These are phyloP conservation scores for Tuctoria greenei DNA, from an alignment of 176 grass and related monocot genomes.

Conservation along the genomic window DNA sequence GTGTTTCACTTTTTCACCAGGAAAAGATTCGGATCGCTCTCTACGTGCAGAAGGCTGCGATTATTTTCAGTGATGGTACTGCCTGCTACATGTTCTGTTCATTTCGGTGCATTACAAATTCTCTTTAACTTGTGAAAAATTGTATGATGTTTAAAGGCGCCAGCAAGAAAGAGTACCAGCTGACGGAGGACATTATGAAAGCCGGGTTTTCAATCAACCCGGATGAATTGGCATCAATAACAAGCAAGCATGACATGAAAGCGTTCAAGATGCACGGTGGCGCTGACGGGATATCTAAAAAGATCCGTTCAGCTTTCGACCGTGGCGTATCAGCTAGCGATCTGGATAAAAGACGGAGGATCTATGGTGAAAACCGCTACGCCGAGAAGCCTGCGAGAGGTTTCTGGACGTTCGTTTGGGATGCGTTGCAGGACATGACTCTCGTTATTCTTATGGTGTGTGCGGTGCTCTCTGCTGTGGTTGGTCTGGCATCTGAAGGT, in stretches of 20 bases:
- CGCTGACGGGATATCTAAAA: slow-evolving; percentile 62
- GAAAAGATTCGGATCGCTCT: slow-evolving; percentile 70
- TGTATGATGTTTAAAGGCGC: slow-evolving; percentile 40
- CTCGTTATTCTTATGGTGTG: slow-evolving; percentile 89
- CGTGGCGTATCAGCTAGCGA: slow-evolving; percentile 52
- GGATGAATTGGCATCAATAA: slow-evolving; percentile 80
- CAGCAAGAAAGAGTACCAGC: slow-evolving; percentile 53
- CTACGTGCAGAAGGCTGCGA: slow-evolving; percentile 73
- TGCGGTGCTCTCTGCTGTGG: slow-evolving; percentile 76
- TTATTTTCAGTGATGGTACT: slow-evolving; percentile 75
- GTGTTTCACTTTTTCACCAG: slow-evolving; percentile 47
- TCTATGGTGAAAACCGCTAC: slow-evolving; percentile 71
- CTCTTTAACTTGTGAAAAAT: slow-evolving; percentile 16
- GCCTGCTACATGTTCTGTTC: slow-evolving; percentile 10
- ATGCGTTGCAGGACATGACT: slow-evolving; percentile 84
- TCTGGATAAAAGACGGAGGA: slow-evolving; percentile 56
- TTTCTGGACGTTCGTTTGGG: slow-evolving; percentile 97
- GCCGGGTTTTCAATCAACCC: slow-evolving; percentile 74
- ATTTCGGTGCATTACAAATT: neutral
- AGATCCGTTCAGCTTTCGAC: slow-evolving; percentile 51
- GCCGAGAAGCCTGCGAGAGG: slow-evolving; percentile 83
- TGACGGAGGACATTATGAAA: slow-evolving; percentile 69
- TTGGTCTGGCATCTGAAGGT: slow-evolving; percentile 86
- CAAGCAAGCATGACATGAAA: slow-evolving; percentile 67
- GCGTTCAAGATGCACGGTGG: slow-evolving; percentile 67